These are phyloP conservation scores for Penicillium waksmanii DNA, from an alignment of 495 filamentous ascomycete genomes.

Conservation along the genomic window DNA sequence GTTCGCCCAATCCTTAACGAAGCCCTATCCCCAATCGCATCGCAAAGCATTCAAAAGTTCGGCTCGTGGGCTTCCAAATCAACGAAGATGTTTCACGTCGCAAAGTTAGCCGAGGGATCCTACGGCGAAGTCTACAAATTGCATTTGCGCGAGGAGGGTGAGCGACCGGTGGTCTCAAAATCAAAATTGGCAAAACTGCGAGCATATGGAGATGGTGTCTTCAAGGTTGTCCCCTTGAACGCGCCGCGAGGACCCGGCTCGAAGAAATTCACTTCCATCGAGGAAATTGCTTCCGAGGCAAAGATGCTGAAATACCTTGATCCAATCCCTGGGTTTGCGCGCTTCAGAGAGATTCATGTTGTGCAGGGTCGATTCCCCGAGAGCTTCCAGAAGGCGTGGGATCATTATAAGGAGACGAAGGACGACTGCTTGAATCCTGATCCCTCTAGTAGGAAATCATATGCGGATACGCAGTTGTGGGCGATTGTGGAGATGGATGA, in stretches of 20 bases:
- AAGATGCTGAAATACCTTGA: constrained; percentile 76
- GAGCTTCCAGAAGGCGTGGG: constrained; percentile 67
- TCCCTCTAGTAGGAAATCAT: constrained; percentile 59
- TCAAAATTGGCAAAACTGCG: constrained; percentile 43
- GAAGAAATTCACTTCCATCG: constrained; percentile 51
- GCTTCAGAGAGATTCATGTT: constrained; percentile 79
- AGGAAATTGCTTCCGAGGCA: constrained; percentile 67
- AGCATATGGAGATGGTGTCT: constrained; percentile 49
- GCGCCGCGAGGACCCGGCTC: constrained; percentile 49
- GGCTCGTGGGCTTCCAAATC: constrained; percentile 46
- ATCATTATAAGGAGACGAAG: constrained; percentile 60
- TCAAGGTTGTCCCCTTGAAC: constrained; percentile 55
- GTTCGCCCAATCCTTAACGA: constrained; percentile 45
- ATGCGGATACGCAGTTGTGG: constrained; percentile 72
- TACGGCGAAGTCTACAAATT: constrained; percentile 58
- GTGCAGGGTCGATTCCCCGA: constrained; percentile 69
- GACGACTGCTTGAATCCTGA: constrained; percentile 68
- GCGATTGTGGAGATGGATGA: constrained; percentile 86
- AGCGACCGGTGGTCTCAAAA: constrained; percentile 43
- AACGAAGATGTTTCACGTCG: constrained; percentile 46
- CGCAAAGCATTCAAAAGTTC: constrained; percentile 47
- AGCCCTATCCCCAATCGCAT: constrained; percentile 40
- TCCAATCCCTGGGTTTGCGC: constrained; percentile 85
- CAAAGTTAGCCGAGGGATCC: constrained; percentile 55
- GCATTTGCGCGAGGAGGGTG: constrained; percentile 41